phyloP scores from a whole-genome alignment of 768 basidiomycete genomes.

The Leucocoprinus birnbaumii region DNA sequence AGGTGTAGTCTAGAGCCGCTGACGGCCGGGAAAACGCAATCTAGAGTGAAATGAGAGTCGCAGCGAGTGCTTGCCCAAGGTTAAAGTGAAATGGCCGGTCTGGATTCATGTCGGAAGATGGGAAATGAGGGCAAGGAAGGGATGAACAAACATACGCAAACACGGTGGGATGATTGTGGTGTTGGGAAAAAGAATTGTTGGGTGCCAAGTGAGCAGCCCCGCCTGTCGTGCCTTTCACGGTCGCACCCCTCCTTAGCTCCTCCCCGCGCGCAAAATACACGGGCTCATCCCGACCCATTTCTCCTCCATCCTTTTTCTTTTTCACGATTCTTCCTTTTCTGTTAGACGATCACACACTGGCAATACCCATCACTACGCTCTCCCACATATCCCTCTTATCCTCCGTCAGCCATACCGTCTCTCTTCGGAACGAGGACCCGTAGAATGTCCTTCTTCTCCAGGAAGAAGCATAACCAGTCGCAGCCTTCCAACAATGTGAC shows the following conservation, averaged over 20 bases:
- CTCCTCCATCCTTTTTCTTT: constrained; percentile 2
- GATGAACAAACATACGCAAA: not conserved
- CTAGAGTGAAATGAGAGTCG: not conserved
- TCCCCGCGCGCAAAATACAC: constrained; percentile 3
- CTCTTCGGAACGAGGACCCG: constrained; percentile 50
- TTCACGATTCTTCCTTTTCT: constrained; percentile 1
- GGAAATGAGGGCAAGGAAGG: not conserved
- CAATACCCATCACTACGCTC: constrained; percentile 6
- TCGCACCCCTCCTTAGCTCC: not conserved
- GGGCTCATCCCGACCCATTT: not conserved
- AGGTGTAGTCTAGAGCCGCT: not conserved
- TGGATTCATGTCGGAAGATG: not conserved
- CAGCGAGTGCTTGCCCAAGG: too few relatives aligned
- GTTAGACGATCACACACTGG: constrained; percentile 1
- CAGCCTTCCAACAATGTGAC: constrained; percentile 44
- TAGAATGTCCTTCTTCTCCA: constrained; percentile 93
- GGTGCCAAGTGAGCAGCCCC: not conserved
- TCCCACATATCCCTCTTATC: constrained; percentile 16
- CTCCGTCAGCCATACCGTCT: constrained; percentile 61
- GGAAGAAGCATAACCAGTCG: constrained; percentile 66
- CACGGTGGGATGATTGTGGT: constrained; percentile 9
- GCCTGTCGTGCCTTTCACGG: constrained; percentile 7
- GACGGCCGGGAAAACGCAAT: not conserved
- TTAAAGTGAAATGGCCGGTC: not conserved
- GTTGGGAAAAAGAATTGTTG: constrained; percentile 12